These are phyloP conservation scores for Quercus alba DNA, from an alignment of 306 rosid species.

Conservation along the genomic window DNA sequence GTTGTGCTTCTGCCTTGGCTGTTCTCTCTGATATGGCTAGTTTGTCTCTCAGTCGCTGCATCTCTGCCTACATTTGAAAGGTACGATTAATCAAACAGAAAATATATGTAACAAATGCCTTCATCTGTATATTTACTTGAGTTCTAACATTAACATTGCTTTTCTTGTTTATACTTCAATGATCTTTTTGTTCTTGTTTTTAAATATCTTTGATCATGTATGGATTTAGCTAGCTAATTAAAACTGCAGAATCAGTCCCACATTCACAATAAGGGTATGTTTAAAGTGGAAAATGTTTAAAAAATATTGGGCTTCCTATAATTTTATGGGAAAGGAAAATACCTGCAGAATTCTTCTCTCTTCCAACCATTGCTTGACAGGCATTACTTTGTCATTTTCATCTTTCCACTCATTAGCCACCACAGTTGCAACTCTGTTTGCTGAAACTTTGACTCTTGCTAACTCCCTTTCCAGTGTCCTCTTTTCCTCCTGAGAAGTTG, in stretches of 20 bases:
- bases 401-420: conserved; percentile 97
- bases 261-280: neutral
- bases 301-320: neutral
- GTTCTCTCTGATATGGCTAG: conserved; percentile 81
- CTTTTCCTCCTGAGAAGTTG: conserved; percentile 73
- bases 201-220: neutral
- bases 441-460: conserved; percentile 80
- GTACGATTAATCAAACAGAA: conserved; percentile 10
- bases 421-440: conserved; percentile 76
- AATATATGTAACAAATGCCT: neutral
- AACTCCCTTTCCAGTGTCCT: conserved; percentile 87
- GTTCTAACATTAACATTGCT: neutral
- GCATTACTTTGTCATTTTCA: conserved; percentile 88
- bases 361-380: conserved; percentile 92
- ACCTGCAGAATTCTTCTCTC: conserved; percentile 91
- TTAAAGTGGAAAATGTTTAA: neutral
- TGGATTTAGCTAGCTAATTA: neutral
- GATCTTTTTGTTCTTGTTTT: neutral
- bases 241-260: neutral
- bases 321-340: conserved; percentile 7
- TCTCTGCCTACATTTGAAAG: conserved; percentile 63
- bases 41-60: conserved; percentile 83
- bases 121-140: neutral
- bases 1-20: conserved; percentile 89
- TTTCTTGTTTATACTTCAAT: neutral